Conservation (phyloP, 805 yeast species). For the Spathaspora passalidarum region DNA sequence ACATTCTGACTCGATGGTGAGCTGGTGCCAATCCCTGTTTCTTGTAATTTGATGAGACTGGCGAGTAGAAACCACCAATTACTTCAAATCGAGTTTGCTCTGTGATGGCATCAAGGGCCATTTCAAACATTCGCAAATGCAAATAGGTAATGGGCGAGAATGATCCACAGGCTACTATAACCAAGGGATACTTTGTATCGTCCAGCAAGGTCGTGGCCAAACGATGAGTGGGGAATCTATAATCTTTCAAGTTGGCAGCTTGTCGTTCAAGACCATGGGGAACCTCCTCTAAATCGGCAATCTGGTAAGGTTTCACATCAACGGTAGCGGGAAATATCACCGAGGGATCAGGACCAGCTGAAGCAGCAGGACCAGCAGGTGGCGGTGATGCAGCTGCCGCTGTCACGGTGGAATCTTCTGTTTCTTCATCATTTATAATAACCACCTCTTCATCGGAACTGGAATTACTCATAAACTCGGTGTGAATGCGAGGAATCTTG, state of each 20-base stretch:
- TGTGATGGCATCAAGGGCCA: constrained; percentile 91
- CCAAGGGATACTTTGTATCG: constrained; percentile 80
- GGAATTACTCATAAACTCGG: constrained; percentile 45
- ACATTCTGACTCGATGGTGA: constrained; percentile 91
- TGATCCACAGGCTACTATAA: constrained; percentile 95
- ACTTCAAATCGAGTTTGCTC: constrained; percentile 95
- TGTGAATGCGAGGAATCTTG: constrained; percentile 53
- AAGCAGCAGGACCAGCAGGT: background rate
- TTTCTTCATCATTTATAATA: constrained; percentile 17
- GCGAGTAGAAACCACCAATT: constrained; percentile 93
- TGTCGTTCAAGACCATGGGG: constrained; percentile 93
- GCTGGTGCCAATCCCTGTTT: constrained; percentile 92
- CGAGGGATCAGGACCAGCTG: background rate
- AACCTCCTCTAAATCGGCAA: constrained; percentile 94
- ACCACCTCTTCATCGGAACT: constrained; percentile 44
- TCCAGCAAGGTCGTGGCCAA: constrained; percentile 67
- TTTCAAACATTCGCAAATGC: constrained; percentile 96
- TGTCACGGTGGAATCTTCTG: constrained; percentile 3
- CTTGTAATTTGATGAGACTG: constrained; percentile 88
- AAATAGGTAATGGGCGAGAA: constrained; percentile 94
- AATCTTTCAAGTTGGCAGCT: constrained; percentile 64
- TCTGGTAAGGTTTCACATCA: constrained; percentile 54
- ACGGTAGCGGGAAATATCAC: constrained; percentile 39
- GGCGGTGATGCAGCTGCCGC: background rate
- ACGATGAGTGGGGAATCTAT: constrained; percentile 85